A percentile compares a stretch with the other conserved stretches of the same genome.
Conservation (phyloP, 2,329 filamentous ascomycete species). For the Coniochaeta pulveracea region DNA sequence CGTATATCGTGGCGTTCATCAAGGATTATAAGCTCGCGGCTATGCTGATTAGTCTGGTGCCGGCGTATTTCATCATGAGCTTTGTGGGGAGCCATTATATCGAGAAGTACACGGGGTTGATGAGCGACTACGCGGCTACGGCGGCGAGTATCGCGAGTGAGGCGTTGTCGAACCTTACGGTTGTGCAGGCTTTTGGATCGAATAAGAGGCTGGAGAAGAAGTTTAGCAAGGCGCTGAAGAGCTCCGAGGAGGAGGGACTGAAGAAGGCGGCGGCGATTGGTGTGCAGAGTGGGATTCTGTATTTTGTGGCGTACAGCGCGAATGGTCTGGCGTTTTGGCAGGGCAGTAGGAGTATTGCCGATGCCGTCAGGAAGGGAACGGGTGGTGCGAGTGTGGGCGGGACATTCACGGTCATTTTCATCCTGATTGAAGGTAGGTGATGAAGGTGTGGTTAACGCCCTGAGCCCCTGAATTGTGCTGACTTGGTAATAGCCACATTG, state of each 20-base stretch:
- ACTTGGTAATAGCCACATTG: conserved; percentile 33
- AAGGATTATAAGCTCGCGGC: conserved; percentile 50
- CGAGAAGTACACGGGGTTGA: conserved; percentile 36
- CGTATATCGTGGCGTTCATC: conserved; percentile 57
- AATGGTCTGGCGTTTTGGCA: conserved; percentile 58
- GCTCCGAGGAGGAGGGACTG: conserved; percentile 26
- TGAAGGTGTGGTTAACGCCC: background rate
- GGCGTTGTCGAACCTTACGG: conserved; percentile 45
- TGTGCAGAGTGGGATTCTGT: conserved; percentile 49
- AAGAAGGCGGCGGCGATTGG: conserved; percentile 45
- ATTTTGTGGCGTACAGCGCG: conserved; percentile 53
- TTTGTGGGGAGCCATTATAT: conserved; percentile 45
- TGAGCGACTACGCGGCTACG: conserved; percentile 42
- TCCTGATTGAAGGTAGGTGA: conserved; percentile 35
- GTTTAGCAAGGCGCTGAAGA: conserved; percentile 24
- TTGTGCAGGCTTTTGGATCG: conserved; percentile 57
- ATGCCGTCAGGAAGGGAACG: conserved; percentile 15
- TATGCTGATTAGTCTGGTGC: conserved; percentile 52
- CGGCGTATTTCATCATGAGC: conserved; percentile 51
- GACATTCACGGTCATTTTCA: conserved; percentile 44
- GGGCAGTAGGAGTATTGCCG: conserved; percentile 33
- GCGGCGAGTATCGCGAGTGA: conserved; percentile 54
- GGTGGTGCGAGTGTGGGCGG: conserved; percentile 29
- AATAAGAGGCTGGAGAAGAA: conserved; percentile 46
- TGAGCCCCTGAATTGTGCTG: background rate